Evolutionary conservation across 164 flowering plant genomes (phyloP).

Genomic region (Vitis rupestris): DNA sequence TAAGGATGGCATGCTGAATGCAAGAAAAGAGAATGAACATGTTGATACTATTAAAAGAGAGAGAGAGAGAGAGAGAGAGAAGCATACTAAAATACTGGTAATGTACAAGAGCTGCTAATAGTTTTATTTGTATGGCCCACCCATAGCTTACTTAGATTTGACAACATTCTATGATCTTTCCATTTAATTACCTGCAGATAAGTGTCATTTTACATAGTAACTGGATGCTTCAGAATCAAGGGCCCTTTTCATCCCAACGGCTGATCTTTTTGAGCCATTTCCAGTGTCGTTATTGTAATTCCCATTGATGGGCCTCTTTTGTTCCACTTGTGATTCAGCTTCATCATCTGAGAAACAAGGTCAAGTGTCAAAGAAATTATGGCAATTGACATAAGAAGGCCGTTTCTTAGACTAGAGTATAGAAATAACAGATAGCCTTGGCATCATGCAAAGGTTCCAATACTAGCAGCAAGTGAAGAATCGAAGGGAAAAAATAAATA

Average conservation of each 20-base stretch:
- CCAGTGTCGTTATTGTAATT: conserved; percentile 5
- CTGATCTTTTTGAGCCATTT: conserved; percentile 16
- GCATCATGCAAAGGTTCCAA: neutral
- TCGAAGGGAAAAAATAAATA: neutral
- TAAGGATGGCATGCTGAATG: too few relatives aligned
- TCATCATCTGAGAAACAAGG: conserved; percentile 42
- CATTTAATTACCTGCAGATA: conserved; percentile 2
- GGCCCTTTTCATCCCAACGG: conserved; percentile 51
- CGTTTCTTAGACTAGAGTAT: neutral
- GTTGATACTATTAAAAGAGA: too few relatives aligned
- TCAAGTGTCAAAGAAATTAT: neutral
- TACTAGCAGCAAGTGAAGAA: neutral
- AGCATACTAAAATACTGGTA: neutral
- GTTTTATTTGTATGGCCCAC: neutral
- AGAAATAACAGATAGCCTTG: too few relatives aligned
- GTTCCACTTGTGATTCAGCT: conserved; percentile 20
- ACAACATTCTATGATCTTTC: neutral
- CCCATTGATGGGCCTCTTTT: conserved; percentile 9
- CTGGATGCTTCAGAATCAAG: conserved; percentile 21
- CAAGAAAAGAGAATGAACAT: too few relatives aligned
- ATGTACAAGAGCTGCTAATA: too few relatives aligned
- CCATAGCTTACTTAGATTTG: neutral
- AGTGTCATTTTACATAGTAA: conserved; percentile 1
- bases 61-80: neutral
- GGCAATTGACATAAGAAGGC: neutral